phyloP scores from a whole-genome alignment of 331 rosid genomes.

The Quercus lobata region DNA sequence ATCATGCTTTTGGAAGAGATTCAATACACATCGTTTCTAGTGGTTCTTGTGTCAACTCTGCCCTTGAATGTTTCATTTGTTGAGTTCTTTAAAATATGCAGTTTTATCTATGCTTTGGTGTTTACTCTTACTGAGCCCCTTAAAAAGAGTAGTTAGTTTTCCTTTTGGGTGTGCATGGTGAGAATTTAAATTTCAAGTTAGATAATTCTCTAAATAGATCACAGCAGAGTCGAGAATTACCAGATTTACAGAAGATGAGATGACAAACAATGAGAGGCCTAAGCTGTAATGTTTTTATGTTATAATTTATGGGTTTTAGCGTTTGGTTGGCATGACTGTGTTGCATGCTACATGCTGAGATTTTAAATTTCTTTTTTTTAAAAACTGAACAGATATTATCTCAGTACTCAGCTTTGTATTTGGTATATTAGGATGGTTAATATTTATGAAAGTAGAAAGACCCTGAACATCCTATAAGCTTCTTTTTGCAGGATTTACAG shows the following conservation, averaged over 20 bases:
- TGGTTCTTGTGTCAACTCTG: neutral
- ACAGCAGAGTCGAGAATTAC: neutral
- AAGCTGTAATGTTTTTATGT: neutral
- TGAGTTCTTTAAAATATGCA: slow-evolving; percentile 9
- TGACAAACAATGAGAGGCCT: neutral
- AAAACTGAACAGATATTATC: neutral
- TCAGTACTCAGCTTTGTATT: neutral
- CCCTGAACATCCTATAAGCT: slow-evolving; percentile 16
- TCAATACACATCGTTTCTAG: neutral
- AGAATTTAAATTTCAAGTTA: neutral
- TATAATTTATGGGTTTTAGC: neutral
- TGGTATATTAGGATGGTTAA: neutral
- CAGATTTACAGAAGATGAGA: neutral
- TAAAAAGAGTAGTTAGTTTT: neutral
- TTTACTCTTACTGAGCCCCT: neutral
- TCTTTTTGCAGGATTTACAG: slow-evolving; percentile 73
- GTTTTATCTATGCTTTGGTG: slow-evolving; percentile 4
- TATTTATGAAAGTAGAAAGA: neutral
- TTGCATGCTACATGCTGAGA: neutral
- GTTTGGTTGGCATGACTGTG: neutral
- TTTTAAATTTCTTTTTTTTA: neutral
- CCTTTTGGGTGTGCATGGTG: neutral
- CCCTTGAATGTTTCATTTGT: neutral
- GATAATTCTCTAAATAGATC: neutral
- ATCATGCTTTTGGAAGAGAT: neutral